These are phyloP conservation scores for Hygrocybe punicea DNA, from an alignment of 768 basidiomycete genomes.

Conservation along the genomic window DNA sequence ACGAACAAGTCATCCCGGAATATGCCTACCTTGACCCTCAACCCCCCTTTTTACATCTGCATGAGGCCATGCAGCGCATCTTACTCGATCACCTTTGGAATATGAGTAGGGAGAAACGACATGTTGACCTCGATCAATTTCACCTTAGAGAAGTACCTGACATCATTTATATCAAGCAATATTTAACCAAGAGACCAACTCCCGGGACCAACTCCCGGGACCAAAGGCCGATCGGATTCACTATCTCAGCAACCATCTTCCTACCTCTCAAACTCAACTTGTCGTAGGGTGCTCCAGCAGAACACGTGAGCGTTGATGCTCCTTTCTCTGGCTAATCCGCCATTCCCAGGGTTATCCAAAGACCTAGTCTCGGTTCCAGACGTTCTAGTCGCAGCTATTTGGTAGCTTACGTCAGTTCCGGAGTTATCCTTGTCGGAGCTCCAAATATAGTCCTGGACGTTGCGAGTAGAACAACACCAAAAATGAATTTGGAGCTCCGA, in stretches of 20 bases:
- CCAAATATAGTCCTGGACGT: too few species aligned
- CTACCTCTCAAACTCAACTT: not conserved
- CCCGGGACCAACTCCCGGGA: not conserved
- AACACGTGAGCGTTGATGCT: not conserved
- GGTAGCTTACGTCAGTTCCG: too few species aligned
- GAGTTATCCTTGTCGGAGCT: too few species aligned
- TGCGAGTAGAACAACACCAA: too few species aligned
- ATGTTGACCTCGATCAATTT: not conserved
- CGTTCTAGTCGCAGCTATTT: too few species aligned
- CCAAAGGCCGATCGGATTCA: too few species aligned
- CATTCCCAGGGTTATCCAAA: too few species aligned
- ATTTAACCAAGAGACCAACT: not conserved
- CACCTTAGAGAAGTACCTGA: not conserved
- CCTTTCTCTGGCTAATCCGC: too few species aligned
- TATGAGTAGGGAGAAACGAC: not conserved
- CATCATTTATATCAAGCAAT: not conserved
- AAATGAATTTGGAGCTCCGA: too few species aligned
- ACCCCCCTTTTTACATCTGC: conserved; percentile 1
- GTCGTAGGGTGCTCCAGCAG: not conserved
- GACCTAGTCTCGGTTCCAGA: too few species aligned
- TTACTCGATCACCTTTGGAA: not conserved
- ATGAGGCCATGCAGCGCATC: conserved; percentile 9
- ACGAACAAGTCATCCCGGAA: not conserved
- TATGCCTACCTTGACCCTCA: not conserved
- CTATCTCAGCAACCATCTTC: not conserved